Base-by-base conservation (phyloP, 495 filamentous ascomycete species). In the Saxophila tyrrhenica region DNA sequence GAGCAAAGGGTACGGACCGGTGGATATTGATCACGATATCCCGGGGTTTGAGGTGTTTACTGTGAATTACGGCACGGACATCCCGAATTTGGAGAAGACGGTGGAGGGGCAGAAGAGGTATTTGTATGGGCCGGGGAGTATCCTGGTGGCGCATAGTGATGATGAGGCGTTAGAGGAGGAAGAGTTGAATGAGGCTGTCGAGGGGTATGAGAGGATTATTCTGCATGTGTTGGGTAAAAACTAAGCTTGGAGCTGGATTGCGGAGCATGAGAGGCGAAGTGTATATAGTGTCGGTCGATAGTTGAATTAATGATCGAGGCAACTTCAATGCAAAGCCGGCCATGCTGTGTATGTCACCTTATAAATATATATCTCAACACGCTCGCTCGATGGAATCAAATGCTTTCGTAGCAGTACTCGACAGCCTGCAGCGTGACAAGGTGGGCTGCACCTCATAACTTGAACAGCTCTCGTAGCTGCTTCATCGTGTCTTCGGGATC, bases 21-120 rank as follows among this genome's bases (percentile, higher is more conserved):
- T 92, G 25, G 75, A 88, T 66, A 77, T 89, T 41, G 77, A 91
- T 63, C 78, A 78, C 49, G 89, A 95, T 66, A 80, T 97, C 16
- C 76, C 83, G 9, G 89, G 87, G 0, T 95, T 95, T 55, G 78
- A 89, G 25, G 81, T 79, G 0, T 81, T 80, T 11, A 80, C 85
- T 0, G 87, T 87, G 2, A 94, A 94, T 56, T 97, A 96, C 64
- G 91, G 91, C 2, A 97, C 91, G 10, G 91, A 97, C 68, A 82
- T 95, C 29, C 85, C 87, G 0, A 82, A 87, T 54, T 64, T 97
- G 42, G 58, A 79, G 19, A 79, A 82, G 7, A 60, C 62, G 16
- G 52, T 59, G 3, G 22, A 56, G n/a, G 74, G 81, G 25, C 85
- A 91, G 47, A 86, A 84, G 68, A 77, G 82, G 50, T 97, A 95